phyloP scores from a whole-genome alignment of 2,329 filamentous ascomycete genomes.

The Pestalotiopsis fici region DNA sequence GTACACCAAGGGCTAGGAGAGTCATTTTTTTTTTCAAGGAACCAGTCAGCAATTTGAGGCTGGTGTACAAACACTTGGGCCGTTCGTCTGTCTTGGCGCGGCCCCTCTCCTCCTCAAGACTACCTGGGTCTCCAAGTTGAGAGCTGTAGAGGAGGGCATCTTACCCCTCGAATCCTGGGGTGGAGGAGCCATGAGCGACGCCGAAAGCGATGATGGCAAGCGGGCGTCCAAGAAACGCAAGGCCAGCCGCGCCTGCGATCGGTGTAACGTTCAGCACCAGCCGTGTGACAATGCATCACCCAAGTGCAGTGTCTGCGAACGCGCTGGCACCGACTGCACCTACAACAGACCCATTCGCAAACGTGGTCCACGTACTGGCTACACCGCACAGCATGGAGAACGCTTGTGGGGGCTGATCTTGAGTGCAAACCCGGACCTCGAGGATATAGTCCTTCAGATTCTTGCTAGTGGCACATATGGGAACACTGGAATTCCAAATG shows the following conservation, averaged over 20 bases:
- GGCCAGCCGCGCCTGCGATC: slow-evolving; percentile 40
- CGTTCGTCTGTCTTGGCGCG: neutral
- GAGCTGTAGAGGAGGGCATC: neutral
- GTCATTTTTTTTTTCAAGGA: neutral
- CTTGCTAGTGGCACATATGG: slow-evolving; percentile 28
- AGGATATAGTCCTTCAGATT: slow-evolving; percentile 30
- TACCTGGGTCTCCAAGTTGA: neutral
- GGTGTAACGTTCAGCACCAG: slow-evolving; percentile 48
- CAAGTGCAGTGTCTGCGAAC: slow-evolving; percentile 45
- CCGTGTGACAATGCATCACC: slow-evolving; percentile 48
- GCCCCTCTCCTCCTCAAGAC: neutral
- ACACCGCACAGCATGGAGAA: slow-evolving; percentile 34
- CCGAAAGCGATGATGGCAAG: slow-evolving; percentile 32
- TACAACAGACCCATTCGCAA: slow-evolving; percentile 35
- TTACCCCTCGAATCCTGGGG: neutral
- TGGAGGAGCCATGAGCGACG: slow-evolving; percentile 34
- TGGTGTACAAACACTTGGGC: neutral
- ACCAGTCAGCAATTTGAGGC: neutral
- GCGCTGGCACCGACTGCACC: slow-evolving; percentile 33
- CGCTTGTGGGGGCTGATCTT: slow-evolving; percentile 33
- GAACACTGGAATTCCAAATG: slow-evolving; percentile 27
- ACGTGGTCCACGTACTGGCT: slow-evolving; percentile 32
- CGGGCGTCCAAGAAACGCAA: slow-evolving; percentile 34
- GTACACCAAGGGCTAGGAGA: neutral
- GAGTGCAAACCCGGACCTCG: slow-evolving; percentile 30